Evolutionary conservation across 1,284 basidiomycete genomes (phyloP).

Genomic region (Rhodotorula mucilaginosa): DNA sequence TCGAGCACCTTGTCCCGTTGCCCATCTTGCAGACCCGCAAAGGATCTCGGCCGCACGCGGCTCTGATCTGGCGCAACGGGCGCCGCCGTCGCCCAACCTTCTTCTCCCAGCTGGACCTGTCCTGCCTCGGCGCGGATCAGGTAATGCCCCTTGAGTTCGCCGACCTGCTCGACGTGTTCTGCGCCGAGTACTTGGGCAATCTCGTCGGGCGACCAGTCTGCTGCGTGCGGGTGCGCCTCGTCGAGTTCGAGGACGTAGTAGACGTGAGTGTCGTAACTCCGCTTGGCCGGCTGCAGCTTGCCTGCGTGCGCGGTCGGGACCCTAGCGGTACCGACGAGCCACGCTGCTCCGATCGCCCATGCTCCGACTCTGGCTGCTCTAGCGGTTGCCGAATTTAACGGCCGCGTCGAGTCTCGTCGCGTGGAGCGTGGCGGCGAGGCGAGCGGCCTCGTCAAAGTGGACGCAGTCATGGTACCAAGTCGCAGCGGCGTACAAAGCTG

Average conservation of each 20-base stretch:
- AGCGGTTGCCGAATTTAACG: neutral
- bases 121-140: slow-evolving; percentile 63
- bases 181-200: slow-evolving; percentile 66
- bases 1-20: slow-evolving; percentile 58
- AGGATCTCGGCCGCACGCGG: neutral
- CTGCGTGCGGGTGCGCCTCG: slow-evolving; percentile 51
- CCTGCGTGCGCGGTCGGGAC: neutral
- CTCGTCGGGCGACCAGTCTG: slow-evolving; percentile 20
- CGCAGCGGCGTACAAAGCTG: neutral
- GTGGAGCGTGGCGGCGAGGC: neutral
- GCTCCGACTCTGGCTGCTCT: neutral
- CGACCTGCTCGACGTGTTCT: slow-evolving; percentile 82
- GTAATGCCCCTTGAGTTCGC: slow-evolving; percentile 80
- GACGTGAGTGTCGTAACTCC: slow-evolving; percentile 70
- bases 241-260: slow-evolving; percentile 85
- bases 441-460: neutral
- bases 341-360: neutral
- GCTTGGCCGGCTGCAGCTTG: slow-evolving; percentile 26
- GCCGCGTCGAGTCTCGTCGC: neutral
- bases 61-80: neutral
- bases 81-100: slow-evolving; percentile 8
- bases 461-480: neutral
- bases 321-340: neutral
- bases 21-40: slow-evolving; percentile 44
- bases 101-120: slow-evolving; percentile 18